Evolutionary conservation across 371 early-diverging fungal species (phyloP).

Genomic region (Mortierella sp.): DNA sequence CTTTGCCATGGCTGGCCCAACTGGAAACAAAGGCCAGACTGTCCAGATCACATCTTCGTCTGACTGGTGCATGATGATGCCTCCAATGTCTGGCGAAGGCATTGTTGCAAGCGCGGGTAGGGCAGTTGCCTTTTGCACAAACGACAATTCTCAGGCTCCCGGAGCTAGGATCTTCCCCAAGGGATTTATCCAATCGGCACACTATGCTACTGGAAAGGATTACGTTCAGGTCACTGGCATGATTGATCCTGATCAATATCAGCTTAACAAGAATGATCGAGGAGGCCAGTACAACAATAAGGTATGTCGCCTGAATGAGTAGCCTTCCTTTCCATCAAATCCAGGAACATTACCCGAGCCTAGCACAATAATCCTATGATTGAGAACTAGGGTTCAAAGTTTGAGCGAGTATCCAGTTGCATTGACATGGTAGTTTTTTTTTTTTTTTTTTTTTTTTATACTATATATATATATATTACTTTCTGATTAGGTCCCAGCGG

Average conservation of each 20-base stretch:
- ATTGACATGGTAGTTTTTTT: constrained; percentile 3
- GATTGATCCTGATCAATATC: constrained; percentile 51
- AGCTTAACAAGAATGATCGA: constrained; percentile 30
- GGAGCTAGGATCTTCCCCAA: constrained; percentile 48
- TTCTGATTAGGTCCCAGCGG: constrained; percentile 2
- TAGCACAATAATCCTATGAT: too few relatives aligned
- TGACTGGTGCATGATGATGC: constrained; percentile 63
- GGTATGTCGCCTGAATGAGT: too few relatives aligned
- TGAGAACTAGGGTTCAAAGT: too few relatives aligned
- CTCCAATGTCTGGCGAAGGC: constrained; percentile 54
- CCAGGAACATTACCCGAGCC: too few relatives aligned
- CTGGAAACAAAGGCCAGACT: constrained; percentile 24
- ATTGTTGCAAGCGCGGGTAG: constrained; percentile 61
- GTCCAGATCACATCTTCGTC: constrained; percentile 19
- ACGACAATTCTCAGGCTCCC: constrained; percentile 33
- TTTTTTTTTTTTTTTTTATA: background rate
- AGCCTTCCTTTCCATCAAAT: too few relatives aligned
- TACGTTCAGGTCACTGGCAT: constrained; percentile 58
- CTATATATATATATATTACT: too few relatives aligned
- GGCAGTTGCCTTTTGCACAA: constrained; percentile 63
- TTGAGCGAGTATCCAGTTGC: constrained; percentile 17
- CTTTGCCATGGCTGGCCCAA: background rate
- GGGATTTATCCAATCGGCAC: constrained; percentile 55
- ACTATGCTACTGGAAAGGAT: constrained; percentile 41
- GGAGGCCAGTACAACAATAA: constrained; percentile 58